Base-by-base conservation (phyloP, 345 rosid species). In the Cardamine chenopodiifolia region DNA sequence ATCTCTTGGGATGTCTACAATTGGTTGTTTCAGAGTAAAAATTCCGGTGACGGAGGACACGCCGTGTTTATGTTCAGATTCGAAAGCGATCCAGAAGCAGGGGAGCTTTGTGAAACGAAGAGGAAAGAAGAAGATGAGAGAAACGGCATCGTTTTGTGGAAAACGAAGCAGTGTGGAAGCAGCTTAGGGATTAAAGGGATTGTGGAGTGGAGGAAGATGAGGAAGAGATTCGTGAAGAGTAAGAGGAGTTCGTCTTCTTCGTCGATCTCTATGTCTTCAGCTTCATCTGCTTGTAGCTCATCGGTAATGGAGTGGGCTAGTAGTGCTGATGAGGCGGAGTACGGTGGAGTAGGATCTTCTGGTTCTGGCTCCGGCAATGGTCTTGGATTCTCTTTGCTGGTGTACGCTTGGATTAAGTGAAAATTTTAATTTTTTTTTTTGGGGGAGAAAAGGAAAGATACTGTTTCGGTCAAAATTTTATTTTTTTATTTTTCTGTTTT, bases 251-350 rank as follows among this genome's bases (percentile, higher is more conserved):
- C 90, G 14, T 90, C 90, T 3, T 83, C 93, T 0, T 89, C 96
- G 3, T 90, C 98, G n/a, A 82, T 90, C 15, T 85, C 95, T 2
- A 86, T 88, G 87, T 90, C 99, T 5, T 92, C 98, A 0, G 94
- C 88, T 58, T 90, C 98, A 0, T 95, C 98, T 0, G 93, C 83
- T 1, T 80, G 94, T 56, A 82, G 97, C 60, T 90, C 92, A 1
- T 90, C 99, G 12, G 93, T 95, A 5, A 83, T 88, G 93, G 99
- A 92, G 62, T 95, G 98, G 99, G 97, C 96, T 3, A 95, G 91
- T 71, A 62, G 78, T 13, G 78, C 82, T 5, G 82, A 78, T 26
- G 82, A 78, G 71, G 65, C 78, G 17, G 82, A 78, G 62, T 73
- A 72, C 31, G 78, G 75, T 2, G 82, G 82, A 11, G 73, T 69